These are phyloP conservation scores for Aspergillus melleus DNA, from an alignment of 2,329 filamentous ascomycete species.

Conservation along the genomic window DNA sequence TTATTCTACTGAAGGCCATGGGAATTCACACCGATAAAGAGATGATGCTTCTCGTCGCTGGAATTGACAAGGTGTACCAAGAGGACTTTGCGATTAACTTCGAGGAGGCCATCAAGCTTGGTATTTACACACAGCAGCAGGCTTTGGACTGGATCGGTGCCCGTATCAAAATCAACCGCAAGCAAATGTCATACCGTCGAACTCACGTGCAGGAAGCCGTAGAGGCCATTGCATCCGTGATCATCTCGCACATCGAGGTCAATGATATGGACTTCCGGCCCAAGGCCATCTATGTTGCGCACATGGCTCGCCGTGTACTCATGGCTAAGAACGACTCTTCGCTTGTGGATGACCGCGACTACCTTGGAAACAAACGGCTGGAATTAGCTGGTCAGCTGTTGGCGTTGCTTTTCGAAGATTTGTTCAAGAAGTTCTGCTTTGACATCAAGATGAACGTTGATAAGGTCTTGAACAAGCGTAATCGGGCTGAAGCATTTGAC, in stretches of 20 bases:
- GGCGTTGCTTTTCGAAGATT: conserved; percentile 90
- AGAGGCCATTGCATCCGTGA: conserved; percentile 86
- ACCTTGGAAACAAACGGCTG: conserved; percentile 94
- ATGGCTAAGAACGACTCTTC: conserved; percentile 90
- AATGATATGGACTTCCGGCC: conserved; percentile 90
- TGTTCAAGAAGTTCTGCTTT: conserved; percentile 92
- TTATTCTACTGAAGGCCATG: conserved; percentile 88
- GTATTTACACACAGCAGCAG: conserved; percentile 90
- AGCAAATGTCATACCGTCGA: conserved; percentile 62
- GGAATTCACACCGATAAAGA: conserved; percentile 93
- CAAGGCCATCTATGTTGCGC: conserved; percentile 94
- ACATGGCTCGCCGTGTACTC: conserved; percentile 94
- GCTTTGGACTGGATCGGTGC: conserved; percentile 89
- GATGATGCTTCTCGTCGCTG: conserved; percentile 87
- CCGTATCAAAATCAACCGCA: conserved; percentile 81
- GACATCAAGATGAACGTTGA: conserved; percentile 93
- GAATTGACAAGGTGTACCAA: conserved; percentile 83
- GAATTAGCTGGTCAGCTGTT: conserved; percentile 93
- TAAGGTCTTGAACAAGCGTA: conserved; percentile 91
- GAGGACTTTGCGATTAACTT: conserved; percentile 96
- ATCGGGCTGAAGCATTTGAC: conserved; percentile 84
- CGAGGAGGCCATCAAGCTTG: conserved; percentile 80
- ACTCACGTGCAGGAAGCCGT: conserved; percentile 89
- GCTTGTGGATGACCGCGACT: conserved; percentile 93
- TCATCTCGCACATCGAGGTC: conserved; percentile 93